A percentile compares a stretch with the other conserved stretches of the same genome.
These are phyloP conservation scores for Fusarium denticulatum DNA, from an alignment of 2,329 filamentous ascomycete genomes.

Conservation along the genomic window DNA sequence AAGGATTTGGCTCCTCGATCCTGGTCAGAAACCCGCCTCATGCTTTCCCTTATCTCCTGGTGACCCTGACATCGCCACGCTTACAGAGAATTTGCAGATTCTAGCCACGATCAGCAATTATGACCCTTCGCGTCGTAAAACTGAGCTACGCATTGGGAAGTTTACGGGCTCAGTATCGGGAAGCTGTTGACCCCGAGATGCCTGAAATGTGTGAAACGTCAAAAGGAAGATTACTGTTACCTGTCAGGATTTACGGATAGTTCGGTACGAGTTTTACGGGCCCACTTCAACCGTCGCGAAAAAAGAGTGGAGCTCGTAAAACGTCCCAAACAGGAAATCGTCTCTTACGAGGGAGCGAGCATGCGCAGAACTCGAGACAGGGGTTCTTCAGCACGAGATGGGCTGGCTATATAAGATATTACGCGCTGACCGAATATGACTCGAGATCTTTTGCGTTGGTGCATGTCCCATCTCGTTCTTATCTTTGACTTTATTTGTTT, in stretches of 20 bases:
- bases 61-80: not conserved
- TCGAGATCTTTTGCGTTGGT: not conserved
- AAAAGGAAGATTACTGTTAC: not conserved
- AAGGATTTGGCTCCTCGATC: too few relatives aligned
- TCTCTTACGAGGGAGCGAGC: constrained; percentile 16
- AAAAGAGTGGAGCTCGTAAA: constrained; percentile 26
- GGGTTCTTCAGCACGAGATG: not conserved
- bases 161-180: not conserved
- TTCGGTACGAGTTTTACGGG: not conserved
- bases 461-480: not conserved
- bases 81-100: too few relatives aligned
- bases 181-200: not conserved
- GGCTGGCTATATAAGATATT: not conserved
- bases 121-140: not conserved
- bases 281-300: not conserved
- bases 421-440: not conserved
- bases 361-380: not conserved
- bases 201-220: not conserved
- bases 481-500: not conserved
- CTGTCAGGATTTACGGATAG: not conserved
- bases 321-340: constrained; percentile 24
- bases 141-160: fast-evolving
- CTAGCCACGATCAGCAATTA: not conserved
- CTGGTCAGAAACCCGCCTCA: not conserved
- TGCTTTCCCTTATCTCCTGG: not conserved